Conservation (phyloP, 306 rosid genomes). For the Quercus agrifolia region DNA sequence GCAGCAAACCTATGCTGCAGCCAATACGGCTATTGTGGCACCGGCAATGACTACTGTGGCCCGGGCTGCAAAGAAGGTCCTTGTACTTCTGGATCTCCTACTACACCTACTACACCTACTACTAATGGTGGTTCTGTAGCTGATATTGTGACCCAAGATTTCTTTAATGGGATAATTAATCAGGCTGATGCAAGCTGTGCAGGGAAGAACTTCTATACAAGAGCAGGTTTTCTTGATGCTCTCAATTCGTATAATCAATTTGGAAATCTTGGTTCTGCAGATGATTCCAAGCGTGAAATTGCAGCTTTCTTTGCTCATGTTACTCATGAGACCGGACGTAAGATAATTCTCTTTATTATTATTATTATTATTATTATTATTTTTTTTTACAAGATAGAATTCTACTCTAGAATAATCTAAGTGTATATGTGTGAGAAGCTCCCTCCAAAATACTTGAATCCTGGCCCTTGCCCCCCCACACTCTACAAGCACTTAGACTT, state of each 20-base stretch:
- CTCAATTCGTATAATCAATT: slow-evolving; percentile 41
- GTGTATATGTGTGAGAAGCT: no score
- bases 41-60: slow-evolving; percentile 44
- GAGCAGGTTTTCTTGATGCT: slow-evolving; percentile 53
- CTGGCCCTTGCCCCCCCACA: no score
- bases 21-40: slow-evolving; percentile 61
- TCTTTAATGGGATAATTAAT: slow-evolving; percentile 49
- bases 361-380: no score
- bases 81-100: slow-evolving; percentile 26
- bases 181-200: slow-evolving; percentile 48
- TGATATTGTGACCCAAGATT: slow-evolving; percentile 46
- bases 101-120: slow-evolving; percentile 17
- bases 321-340: slow-evolving; percentile 84
- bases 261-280: slow-evolving; percentile 30
- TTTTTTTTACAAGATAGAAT: no score
- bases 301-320: slow-evolving; percentile 83
- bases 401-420: no score
- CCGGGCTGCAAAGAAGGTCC: slow-evolving; percentile 61
- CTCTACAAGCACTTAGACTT: no score
- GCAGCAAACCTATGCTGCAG: slow-evolving; percentile 57
- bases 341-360: slow-evolving; percentile 20
- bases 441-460: no score
- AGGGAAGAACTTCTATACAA: slow-evolving; percentile 57
- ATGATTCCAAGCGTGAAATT: slow-evolving; percentile 74
- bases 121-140: slow-evolving; percentile 36